Evolutionary conservation across 208 protist species (phyloP).

Genomic region (Entamoeba invadens): DNA sequence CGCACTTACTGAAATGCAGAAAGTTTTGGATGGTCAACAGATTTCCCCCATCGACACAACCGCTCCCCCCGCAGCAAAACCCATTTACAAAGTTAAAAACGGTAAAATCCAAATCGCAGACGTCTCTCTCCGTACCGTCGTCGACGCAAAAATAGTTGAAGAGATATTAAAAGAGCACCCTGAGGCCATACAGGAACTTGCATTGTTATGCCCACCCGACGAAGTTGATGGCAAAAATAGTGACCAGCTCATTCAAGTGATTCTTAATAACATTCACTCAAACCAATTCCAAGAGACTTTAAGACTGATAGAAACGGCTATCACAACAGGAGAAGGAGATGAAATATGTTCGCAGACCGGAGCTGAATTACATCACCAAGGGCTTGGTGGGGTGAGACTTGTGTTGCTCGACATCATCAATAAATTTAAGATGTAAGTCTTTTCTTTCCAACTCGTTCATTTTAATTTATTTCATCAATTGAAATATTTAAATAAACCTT

Average conservation of each 20-base stretch:
- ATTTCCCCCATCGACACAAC: not conserved
- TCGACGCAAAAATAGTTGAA: not conserved
- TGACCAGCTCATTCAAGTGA: not conserved
- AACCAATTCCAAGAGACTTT: not conserved
- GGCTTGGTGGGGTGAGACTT: not conserved
- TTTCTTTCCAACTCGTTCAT: too few species aligned
- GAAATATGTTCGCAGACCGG: not conserved
- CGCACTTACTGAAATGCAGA: not conserved
- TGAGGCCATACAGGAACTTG: not conserved
- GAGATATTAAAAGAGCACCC: not conserved
- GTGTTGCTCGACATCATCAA: not conserved
- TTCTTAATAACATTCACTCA: not conserved
- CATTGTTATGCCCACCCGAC: not conserved
- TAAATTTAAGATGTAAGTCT: not conserved
- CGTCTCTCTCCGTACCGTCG: not conserved
- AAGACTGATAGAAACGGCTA: not conserved
- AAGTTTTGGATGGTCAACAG: not conserved
- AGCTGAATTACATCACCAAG: not conserved
- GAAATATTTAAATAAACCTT: too few species aligned
- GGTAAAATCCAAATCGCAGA: not conserved
- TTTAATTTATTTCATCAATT: too few species aligned
- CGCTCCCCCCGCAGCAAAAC: not conserved
- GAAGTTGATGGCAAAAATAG: not conserved
- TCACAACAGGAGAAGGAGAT: not conserved
- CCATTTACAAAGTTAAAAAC: not conserved